Percentiles rank a stretch among this genome's conserved stretches.
Conservation (phyloP, 2,329 filamentous ascomycete species). For the Penicillium sp. region DNA sequence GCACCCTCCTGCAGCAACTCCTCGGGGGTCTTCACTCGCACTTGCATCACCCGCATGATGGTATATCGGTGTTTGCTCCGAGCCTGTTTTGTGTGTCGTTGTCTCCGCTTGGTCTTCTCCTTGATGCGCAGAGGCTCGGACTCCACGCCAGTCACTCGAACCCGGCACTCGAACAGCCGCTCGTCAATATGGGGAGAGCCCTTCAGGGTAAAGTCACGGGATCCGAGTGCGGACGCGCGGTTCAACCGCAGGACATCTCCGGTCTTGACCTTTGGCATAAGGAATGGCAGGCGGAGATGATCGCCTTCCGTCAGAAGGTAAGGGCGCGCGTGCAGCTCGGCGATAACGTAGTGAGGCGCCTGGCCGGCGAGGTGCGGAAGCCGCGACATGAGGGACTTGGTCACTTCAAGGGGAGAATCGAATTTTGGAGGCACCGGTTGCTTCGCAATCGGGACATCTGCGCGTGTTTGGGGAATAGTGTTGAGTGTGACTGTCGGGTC, state of each 20-base stretch:
- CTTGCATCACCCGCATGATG: constrained; percentile 76
- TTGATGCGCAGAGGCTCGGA: constrained; percentile 72
- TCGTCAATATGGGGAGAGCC: constrained; percentile 80
- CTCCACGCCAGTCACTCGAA: constrained; percentile 80
- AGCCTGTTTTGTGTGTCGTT: constrained; percentile 65
- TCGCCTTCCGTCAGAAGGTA: constrained; percentile 62
- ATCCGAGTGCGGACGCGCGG: constrained; percentile 77
- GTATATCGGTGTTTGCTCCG: constrained; percentile 91
- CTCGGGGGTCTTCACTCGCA: constrained; percentile 63
- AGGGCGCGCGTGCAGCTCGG: constrained; percentile 50
- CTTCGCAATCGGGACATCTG: constrained; percentile 32
- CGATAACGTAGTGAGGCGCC: constrained; percentile 48
- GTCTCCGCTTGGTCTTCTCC: constrained; percentile 77
- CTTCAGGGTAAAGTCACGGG: constrained; percentile 84
- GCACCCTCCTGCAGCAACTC: constrained; percentile 49
- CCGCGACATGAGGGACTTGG: constrained; percentile 41
- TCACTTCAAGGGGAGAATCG: constrained; percentile 40
- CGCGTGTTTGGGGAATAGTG: constrained; percentile 22
- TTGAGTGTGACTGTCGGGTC: constrained; percentile 11
- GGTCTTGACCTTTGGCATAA: constrained; percentile 70
- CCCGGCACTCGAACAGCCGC: constrained; percentile 77
- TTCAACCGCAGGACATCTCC: constrained; percentile 87
- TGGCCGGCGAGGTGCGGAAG: constrained; percentile 47
- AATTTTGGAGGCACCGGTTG: constrained; percentile 40
- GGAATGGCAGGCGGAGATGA: constrained; percentile 72